These are phyloP conservation scores for Mucor piriformis DNA, from an alignment of 371 early-diverging fungal genomes.

Conservation along the genomic window DNA sequence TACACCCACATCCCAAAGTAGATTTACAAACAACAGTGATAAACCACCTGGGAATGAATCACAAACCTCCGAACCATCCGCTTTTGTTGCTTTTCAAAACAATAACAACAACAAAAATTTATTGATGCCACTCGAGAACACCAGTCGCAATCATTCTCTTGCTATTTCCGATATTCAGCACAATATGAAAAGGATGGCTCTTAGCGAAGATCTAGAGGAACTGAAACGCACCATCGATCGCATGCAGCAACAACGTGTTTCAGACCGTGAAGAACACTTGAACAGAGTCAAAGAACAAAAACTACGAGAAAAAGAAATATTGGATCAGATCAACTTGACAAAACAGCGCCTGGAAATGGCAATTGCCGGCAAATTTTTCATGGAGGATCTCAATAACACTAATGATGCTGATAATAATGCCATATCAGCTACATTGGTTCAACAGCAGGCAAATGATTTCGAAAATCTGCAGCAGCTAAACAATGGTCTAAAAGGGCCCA, in stretches of 20 bases:
- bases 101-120: slow-evolving; percentile 3
- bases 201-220: slow-evolving; percentile 17
- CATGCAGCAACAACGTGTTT: slow-evolving; percentile 17
- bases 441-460: neutral
- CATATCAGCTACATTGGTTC: neutral
- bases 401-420: neutral
- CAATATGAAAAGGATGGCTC: slow-evolving; percentile 17
- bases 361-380: slow-evolving; percentile 7
- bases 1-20: slow-evolving; percentile 11
- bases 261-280: slow-evolving; percentile 15
- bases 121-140: neutral
- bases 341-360: slow-evolving; percentile 16
- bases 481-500: neutral
- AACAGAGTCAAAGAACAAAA: slow-evolving; percentile 21
- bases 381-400: neutral
- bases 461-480: neutral
- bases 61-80: slow-evolving; percentile 10
- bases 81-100: slow-evolving; percentile 3
- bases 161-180: slow-evolving; percentile 1
- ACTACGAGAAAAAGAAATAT: slow-evolving; percentile 13
- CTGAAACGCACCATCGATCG: slow-evolving; percentile 18
- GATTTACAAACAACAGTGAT: slow-evolving; percentile 10
- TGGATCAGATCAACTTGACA: slow-evolving; percentile 19
- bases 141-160: neutral
- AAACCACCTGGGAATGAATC: slow-evolving; percentile 12